These are phyloP conservation scores for Malbranchea cinnamomea DNA, from an alignment of 2,329 filamentous ascomycete genomes.

Conservation along the genomic window DNA sequence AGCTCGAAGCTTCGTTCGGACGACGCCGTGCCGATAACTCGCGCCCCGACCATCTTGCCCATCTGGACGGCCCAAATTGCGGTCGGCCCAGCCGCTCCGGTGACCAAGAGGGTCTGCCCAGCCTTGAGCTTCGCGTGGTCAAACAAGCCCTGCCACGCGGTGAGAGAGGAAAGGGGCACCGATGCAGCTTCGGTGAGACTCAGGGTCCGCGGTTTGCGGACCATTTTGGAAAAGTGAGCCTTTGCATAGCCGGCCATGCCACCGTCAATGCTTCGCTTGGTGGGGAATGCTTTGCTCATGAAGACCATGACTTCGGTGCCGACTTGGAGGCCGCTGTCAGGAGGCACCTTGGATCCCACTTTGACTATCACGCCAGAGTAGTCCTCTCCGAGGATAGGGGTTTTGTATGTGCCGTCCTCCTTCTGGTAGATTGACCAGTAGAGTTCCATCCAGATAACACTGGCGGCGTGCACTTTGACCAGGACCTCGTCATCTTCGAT, in stretches of 20 bases:
- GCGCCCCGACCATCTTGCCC: slow-evolving; percentile 19
- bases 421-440: slow-evolving; percentile 1
- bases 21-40: slow-evolving; percentile 28
- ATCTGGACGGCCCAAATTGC: slow-evolving; percentile 27
- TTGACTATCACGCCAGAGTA: not conserved
- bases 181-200: slow-evolving; percentile 23
- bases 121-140: slow-evolving; percentile 15
- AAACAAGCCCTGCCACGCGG: slow-evolving; percentile 32
- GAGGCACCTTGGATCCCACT: not conserved
- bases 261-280: not conserved
- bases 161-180: slow-evolving; percentile 24
- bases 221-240: slow-evolving; percentile 20
- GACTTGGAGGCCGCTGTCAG: not conserved
- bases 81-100: slow-evolving; percentile 30
- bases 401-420: not conserved
- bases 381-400: slow-evolving; percentile 1
- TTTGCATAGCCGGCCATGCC: slow-evolving; percentile 1
- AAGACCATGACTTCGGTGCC: slow-evolving; percentile 2
- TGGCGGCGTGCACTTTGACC: slow-evolving; percentile 2
- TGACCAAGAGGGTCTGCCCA: slow-evolving; percentile 29
- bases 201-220: slow-evolving; percentile 20
- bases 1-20: slow-evolving; percentile 21
- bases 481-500: not conserved
- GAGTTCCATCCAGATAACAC: slow-evolving; percentile 3
- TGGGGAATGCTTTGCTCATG: slow-evolving; percentile 2